phyloP scores from a whole-genome alignment of 2,329 filamentous ascomycete genomes.

The Phoma sp. region DNA sequence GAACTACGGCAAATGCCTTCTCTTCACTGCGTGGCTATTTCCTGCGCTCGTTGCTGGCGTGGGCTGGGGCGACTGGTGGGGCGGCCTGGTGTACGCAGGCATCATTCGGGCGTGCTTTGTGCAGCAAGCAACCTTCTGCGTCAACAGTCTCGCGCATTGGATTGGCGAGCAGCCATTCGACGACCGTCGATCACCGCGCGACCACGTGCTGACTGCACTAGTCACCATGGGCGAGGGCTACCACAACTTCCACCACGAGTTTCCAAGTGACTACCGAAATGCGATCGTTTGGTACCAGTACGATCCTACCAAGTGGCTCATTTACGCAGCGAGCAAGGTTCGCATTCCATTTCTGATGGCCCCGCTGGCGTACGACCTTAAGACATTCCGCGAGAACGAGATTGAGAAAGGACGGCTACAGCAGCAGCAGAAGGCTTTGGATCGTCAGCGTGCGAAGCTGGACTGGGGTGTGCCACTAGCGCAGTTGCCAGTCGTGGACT shows the following conservation, averaged over 20 bases:
- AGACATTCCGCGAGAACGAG: constrained; percentile 49
- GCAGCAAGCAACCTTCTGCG: constrained; percentile 59
- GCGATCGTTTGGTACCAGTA: constrained; percentile 49
- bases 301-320: constrained; percentile 51
- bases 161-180: constrained; percentile 55
- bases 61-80: constrained; percentile 56
- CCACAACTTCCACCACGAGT: constrained; percentile 52
- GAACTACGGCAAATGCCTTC: constrained; percentile 52
- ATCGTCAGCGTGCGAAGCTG: constrained; percentile 42
- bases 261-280: constrained; percentile 50
- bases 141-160: constrained; percentile 60
- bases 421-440: constrained; percentile 49
- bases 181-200: constrained; percentile 45
- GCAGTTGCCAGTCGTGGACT: constrained; percentile 46
- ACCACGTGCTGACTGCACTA: constrained; percentile 47
- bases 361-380: constrained; percentile 45
- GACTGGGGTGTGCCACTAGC: constrained; percentile 48
- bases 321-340: constrained; percentile 41
- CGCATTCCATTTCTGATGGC: constrained; percentile 30
- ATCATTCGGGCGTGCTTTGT: constrained; percentile 57
- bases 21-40: constrained; percentile 52
- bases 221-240: constrained; percentile 51
- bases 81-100: constrained; percentile 57
- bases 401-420: constrained; percentile 51
- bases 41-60: constrained; percentile 54